Percentiles rank a stretch among this genome's conserved stretches.
phyloP scores from a whole-genome alignment of 2,329 filamentous ascomycete species.

The Epichloe brachyelytri region DNA sequence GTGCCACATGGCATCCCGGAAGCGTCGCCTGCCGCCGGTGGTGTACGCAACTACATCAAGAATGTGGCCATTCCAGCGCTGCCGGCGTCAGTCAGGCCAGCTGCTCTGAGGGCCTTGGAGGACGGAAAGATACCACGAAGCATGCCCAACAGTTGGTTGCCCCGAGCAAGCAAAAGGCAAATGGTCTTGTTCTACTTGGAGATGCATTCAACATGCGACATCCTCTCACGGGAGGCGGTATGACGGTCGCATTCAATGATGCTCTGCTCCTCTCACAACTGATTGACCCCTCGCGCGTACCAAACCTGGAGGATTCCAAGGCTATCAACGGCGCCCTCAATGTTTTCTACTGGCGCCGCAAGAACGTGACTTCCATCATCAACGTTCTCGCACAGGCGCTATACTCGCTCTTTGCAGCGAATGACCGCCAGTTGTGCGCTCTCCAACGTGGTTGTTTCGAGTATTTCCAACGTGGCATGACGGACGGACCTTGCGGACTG shows the following conservation, averaged over 20 bases:
- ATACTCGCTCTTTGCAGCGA: conserved; percentile 80
- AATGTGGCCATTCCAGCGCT: conserved; percentile 70
- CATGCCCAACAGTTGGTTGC: conserved; percentile 95
- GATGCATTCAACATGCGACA: conserved; percentile 99
- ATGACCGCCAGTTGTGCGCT: conserved; percentile 62
- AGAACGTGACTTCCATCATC: conserved; percentile 72
- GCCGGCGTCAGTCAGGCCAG: conserved; percentile 57
- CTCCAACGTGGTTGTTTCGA: conserved; percentile 84
- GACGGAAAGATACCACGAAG: conserved; percentile 61
- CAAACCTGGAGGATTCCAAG: conserved; percentile 52
- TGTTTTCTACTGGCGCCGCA: conserved; percentile 77
- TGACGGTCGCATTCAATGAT: conserved; percentile 96
- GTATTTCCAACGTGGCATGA: conserved; percentile 71
- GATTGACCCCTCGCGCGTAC: conserved; percentile 55
- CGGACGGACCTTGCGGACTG: conserved; percentile 68
- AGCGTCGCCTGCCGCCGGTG: conserved; percentile 61
- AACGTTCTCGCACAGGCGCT: conserved; percentile 96
- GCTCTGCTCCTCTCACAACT: conserved; percentile 65
- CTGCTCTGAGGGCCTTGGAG: conserved; percentile 64
- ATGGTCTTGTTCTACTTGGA: conserved; percentile 68
- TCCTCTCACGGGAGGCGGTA: conserved; percentile 88
- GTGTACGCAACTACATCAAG: conserved; percentile 71
- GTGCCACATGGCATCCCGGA: conserved; percentile 66
- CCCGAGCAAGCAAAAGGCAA: conserved; percentile 48
- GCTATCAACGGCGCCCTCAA: conserved; percentile 57